Conservation (phyloP, 805 yeast genomes). For the Candida peoriensis region DNA sequence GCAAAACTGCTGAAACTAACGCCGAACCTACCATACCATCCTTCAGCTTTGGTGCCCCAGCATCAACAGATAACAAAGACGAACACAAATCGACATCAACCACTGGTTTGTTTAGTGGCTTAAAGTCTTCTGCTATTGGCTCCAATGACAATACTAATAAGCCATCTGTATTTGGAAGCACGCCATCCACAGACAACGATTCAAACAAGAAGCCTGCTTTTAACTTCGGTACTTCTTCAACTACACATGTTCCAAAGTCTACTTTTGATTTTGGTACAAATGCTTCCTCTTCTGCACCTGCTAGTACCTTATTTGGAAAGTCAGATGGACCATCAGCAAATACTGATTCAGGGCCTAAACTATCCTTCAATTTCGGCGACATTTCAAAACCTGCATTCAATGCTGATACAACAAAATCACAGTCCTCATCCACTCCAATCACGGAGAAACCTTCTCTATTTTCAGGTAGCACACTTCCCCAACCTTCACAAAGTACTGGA, state of each 20-base stretch:
- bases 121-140: too few relatives aligned
- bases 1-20: slow-evolving; percentile 5
- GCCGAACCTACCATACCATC: slow-evolving; percentile 15
- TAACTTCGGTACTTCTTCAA: slow-evolving; percentile 9
- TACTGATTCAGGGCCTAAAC: slow-evolving; percentile 1
- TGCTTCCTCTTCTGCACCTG: too few relatives aligned
- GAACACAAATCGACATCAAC: too few relatives aligned
- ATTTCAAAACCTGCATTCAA: slow-evolving; percentile 2
- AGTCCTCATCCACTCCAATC: background rate
- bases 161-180: too few relatives aligned
- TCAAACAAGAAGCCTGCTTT: slow-evolving; percentile 6
- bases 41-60: slow-evolving; percentile 11
- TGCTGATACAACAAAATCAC: slow-evolving; percentile 2
- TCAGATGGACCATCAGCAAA: slow-evolving; percentile 4
- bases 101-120: background rate
- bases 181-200: too few relatives aligned
- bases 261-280: slow-evolving; percentile 7
- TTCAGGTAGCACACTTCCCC: slow-evolving; percentile 1
- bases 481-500: background rate
- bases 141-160: too few relatives aligned
- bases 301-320: too few relatives aligned
- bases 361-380: slow-evolving; percentile 1
- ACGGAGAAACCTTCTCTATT: slow-evolving; percentile 1
- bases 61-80: background rate
- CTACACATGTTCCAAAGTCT: slow-evolving; percentile 5